Evolutionary conservation across 2,329 filamentous ascomycete genomes (phyloP), one percentile per base, ranked within the genome.

Genomic region (Beauveria rudraprayagi): DNA sequence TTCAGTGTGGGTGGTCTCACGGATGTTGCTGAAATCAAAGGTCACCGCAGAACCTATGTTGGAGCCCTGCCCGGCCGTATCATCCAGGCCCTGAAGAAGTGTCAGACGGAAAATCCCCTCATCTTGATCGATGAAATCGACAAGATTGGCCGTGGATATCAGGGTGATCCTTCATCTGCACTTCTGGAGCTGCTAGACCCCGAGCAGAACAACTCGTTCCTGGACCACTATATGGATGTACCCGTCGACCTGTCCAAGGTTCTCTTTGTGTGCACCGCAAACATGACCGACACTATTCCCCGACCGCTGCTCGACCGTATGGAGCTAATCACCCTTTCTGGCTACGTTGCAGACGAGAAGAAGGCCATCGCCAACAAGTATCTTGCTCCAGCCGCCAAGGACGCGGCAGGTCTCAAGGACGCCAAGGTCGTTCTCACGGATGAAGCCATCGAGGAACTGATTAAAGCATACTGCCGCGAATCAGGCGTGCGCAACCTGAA

Each of bases 211-310:
- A 92, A 81, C 71, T 97, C 92, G 26, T 99, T 99, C 83, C 76
- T 99, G 65, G 94, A 99, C 68, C 94, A 99, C 74, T 99, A 99
- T 77, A 91, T 99, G 84, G 94, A 99, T 73, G 92, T 99, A 0
- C 94, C 94, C 0, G 93, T 99, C 6, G 94, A 99, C 71, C 80
- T 99, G 56, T 97, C 92, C 56, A 97, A 97, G 77, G 94, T 99
- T 2, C 82, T 99, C 24, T 99, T 99, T 71, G 94, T 99, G 47
- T 99, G 94, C 81, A 99, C 94, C 16, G 94, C 94, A 63, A 99
- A 99, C 74, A 95, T 97, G 88, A 96, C 92, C 0, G 94, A 99
- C 70, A 99, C 94, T 0, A 99, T 99, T 64, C 94, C 94, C 17
- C 85, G 92, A 47, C 95, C 94, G 3, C 81, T 99, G 0, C 82